Base-by-base conservation (phyloP, 768 basidiomycete genomes). In the Antrodiella citrinella region DNA sequence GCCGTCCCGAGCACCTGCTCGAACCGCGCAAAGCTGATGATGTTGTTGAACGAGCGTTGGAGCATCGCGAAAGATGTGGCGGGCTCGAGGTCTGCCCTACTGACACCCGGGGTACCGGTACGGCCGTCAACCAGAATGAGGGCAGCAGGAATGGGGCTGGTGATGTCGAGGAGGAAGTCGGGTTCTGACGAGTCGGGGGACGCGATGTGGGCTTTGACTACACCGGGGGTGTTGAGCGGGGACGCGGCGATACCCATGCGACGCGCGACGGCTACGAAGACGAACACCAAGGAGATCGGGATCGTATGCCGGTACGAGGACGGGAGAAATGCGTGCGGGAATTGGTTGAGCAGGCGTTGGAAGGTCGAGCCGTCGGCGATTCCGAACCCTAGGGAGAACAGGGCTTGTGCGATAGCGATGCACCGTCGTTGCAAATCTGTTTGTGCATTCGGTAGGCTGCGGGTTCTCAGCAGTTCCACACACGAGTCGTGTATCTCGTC, bases 221-320 rank as follows among this genome's bases (percentile, higher is more conserved):
- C 71, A 7, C 65, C 62, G 4, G 82, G 84, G 49, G 81, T 80
- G 55, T 78, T 72, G 15, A 80, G 62, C 0, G 82, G 81, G 3
- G 68, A 69, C 0, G 80, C 80, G 5, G 60, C 54, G 15, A 84
- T 66, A 21, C 74, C 77, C 0, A 84, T 59, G 26, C 77, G 71
- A 13, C 72, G 69, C 15, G 73, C 72, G 41, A 85, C 63, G 15
- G 74, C 71, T 11, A 77, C 71, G 52, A 82, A 85, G 20, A 81
- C 59, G 62, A 77, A 80, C 35, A 75, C 75, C 40, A 84, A 66
- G 10, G 79, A 80, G 44, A 85, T 74, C 0, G 82, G 82, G 41
- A 84, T 72, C 0, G 79, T 75, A 20, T 62, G 62, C 50, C 70
- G 78, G 56, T 74, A 65, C 2, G 44, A 45, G 0, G 70, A 69